Base-by-base conservation (phyloP, 257 asterid species). In the Knoxia roxburghii region DNA sequence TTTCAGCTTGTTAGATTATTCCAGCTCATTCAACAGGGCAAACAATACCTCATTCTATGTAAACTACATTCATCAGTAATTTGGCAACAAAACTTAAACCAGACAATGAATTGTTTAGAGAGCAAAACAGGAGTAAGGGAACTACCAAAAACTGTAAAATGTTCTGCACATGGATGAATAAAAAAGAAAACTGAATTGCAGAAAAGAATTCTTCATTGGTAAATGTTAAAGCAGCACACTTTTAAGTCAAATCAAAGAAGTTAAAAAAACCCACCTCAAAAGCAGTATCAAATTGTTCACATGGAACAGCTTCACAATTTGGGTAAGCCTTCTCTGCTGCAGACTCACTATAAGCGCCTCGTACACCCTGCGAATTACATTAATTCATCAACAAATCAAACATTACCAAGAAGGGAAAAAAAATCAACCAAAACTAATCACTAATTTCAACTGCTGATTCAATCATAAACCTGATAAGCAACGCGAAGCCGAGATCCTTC, bases 291-390 rank as follows among this genome's bases (percentile, higher is more conserved):
- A 94, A 94, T 75, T 90, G 99, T 77, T 94, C 99, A 46, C 97
- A 93, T 0, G 96, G 96, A 73, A 94, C 99, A 65, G 98, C 85
- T 87, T 94, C 98, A 32, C 98, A 94, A 78, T 89, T 91, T 13
- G 96, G 99, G 75, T 94, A 91, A 10, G 97, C 99, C 89, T 94
- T 94, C 82, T 86, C 89, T 21, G 98, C 97, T 11, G 98, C 99
- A 65, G 95, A 84, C 76, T 94, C 99, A 65, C 99, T 91, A 72
- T 80, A 91, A 17, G 98, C 98, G 71, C 99, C 99, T 70, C 83
- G 84, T 69, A 84, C 97, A 4, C 99, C 99, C 99, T 93, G 65
- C 18, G 10, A 51, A 70, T 67, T 52, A 43, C 5, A 26, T 45
- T 13, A 20, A 21, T 13, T 27, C 17, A 63, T 33, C 27, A 40